These are phyloP conservation scores for Sclerotinia borealis DNA, from an alignment of 2,329 filamentous ascomycete genomes.

Conservation along the genomic window DNA sequence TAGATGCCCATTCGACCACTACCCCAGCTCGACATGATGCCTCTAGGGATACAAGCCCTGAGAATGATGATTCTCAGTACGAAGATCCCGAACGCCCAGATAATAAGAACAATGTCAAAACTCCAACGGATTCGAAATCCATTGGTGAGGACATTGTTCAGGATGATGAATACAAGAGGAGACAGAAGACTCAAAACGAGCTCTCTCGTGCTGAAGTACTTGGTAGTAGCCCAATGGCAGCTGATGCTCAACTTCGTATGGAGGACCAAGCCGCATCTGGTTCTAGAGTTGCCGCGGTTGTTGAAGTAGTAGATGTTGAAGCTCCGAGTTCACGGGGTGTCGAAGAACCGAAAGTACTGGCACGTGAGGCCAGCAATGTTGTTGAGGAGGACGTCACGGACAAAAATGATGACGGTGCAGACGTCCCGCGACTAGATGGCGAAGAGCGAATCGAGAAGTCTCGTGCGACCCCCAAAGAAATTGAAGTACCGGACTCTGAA, in stretches of 20 bases:
- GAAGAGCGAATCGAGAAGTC: conserved; percentile 11
- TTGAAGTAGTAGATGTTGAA: conserved; percentile 4
- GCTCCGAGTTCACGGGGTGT: conserved; percentile 5
- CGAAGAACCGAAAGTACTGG: not conserved
- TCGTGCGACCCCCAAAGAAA: conserved; percentile 12
- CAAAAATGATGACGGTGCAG: not conserved
- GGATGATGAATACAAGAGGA: conserved; percentile 32
- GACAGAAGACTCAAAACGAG: conserved; percentile 25
- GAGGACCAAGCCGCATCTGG: conserved; percentile 40
- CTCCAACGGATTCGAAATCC: conserved; percentile 28
- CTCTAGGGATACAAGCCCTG: conserved; percentile 70
- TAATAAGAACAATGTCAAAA: conserved; percentile 39
- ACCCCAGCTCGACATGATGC: conserved; percentile 63
- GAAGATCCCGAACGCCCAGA: conserved; percentile 41
- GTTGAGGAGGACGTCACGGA: not conserved
- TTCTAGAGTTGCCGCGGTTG: conserved; percentile 25
- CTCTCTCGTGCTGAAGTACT: conserved; percentile 37
- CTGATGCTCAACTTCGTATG: conserved; percentile 53
- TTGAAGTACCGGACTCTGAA: conserved; percentile 28
- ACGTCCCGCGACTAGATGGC: not conserved
- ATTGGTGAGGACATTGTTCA: conserved; percentile 30
- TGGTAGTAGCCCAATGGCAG: conserved; percentile 40
- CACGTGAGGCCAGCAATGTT: not conserved
- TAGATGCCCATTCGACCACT: conserved; percentile 62
- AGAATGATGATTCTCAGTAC: conserved; percentile 57